Conservation (phyloP, 129 eudicot genomes). For the Lactuca saligna region DNA sequence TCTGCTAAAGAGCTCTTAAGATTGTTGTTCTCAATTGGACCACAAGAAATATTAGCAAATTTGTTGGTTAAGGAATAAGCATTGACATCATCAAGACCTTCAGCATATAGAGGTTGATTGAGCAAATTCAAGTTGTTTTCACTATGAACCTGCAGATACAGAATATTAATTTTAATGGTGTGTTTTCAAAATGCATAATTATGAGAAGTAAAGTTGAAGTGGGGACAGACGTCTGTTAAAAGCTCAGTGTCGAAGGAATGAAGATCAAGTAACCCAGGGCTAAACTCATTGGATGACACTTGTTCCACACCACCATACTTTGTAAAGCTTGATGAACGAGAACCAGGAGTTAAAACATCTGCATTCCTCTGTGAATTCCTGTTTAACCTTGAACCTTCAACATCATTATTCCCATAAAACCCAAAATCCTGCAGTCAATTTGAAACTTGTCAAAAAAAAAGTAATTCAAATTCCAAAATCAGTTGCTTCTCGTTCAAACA, state of each 20-base stretch:
- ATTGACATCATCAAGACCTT: slow-evolving; percentile 57
- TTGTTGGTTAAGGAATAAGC: slow-evolving; percentile 43
- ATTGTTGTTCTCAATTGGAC: slow-evolving; percentile 52
- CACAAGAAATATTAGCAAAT: slow-evolving; percentile 53
- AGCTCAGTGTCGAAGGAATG: slow-evolving; percentile 82
- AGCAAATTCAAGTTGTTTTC: slow-evolving; percentile 44
- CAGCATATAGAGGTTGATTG: slow-evolving; percentile 44
- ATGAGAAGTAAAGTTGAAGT: not conserved
- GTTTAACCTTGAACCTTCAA: slow-evolving; percentile 36
- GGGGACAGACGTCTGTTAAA: slow-evolving; percentile 59
- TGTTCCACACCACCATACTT: slow-evolving; percentile 51
- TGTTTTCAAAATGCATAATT: too few relatives aligned
- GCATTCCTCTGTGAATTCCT: slow-evolving; percentile 48
- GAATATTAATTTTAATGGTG: not conserved
- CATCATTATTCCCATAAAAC: slow-evolving; percentile 40
- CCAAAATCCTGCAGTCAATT: slow-evolving; percentile 49
- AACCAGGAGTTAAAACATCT: slow-evolving; percentile 42
- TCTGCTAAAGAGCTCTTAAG: slow-evolving; percentile 53
- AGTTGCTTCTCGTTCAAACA: not conserved
- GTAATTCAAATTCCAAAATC: not conserved
- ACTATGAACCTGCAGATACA: slow-evolving; percentile 52
- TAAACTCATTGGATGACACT: slow-evolving; percentile 52
- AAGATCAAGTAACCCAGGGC: slow-evolving; percentile 89
- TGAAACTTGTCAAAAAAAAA: slow-evolving; percentile 4
- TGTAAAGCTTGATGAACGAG: slow-evolving; percentile 43